Base-by-base conservation (phyloP, 176 grass and related monocot genomes). In the Carex cristatella region DNA sequence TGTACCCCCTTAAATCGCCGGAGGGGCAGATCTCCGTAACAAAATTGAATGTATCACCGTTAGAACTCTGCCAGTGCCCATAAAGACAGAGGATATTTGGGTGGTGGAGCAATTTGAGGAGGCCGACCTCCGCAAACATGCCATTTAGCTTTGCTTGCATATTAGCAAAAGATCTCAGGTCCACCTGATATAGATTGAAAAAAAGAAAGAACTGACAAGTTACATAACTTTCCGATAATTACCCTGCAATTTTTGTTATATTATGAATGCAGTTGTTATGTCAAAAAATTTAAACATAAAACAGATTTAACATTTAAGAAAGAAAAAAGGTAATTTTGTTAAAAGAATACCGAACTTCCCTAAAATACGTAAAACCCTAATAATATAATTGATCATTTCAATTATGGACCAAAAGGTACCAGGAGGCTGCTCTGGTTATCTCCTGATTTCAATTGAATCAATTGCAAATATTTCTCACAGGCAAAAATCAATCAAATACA, bases 21-120 rank as follows among this genome's bases (percentile, higher is more conserved):
- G 94, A 97, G 67, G 87, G 92, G 86, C 94, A 97, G 19, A 97
- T 84, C 89, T 97, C 94, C 80, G 94, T 97, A 88, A 97, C 92
- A 89, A 97, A 97, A 77, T 94, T 97, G 81, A 94, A 65, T 4
- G 56, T 8, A 4, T 16, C 5, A 6, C 59, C 5, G 59, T 61
- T 3, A 19, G 18, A 61, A 15, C 59, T 61, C 59, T 61, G 59
- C 18, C 59, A 61, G 14, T 61, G 18, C 59, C 19, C 6, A 61
- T 61, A 18, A 18, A 61, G 0, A 18, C 5, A 61, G 18, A 61
- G 59, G 5, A 61, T 61, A 23, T 61, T 18, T 19, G 59, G 59
- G 18, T 61, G 59, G 59, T 61, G 59, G 3, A 61, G 18, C 18
- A 18, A 19, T 7, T 61, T 61, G 59, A 61, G 59, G 59, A 61